Percentiles rank a stretch among this genome's conserved stretches.
Conservation (phyloP, 192 early-diverging fungal genomes). For the Funneliformis geosporum region DNA sequence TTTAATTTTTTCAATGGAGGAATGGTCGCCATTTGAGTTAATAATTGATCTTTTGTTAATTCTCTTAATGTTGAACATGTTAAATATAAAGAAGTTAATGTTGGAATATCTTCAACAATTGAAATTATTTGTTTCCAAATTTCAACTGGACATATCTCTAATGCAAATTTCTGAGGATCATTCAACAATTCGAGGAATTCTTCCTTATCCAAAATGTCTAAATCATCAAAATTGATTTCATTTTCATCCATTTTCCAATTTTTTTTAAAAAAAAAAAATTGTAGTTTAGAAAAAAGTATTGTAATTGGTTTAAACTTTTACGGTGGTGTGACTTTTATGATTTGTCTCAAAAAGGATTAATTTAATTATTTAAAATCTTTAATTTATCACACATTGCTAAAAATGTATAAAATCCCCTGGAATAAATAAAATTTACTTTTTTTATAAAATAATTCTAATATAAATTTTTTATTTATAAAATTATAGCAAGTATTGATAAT, state of each 20-base stretch:
- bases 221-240: slow-evolving; percentile 12
- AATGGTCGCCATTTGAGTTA: neutral
- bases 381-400: no score
- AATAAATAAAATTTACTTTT: no score
- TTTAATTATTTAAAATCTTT: no score
- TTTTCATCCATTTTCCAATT: neutral
- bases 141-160: slow-evolving; percentile 27
- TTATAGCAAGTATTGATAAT: no score
- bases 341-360: no score
- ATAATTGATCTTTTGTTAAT: neutral
- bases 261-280: no score
- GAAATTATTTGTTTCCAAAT: slow-evolving; percentile 25
- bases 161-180: neutral
- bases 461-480: no score
- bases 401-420: no score
- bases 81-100: neutral
- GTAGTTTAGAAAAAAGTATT: no score
- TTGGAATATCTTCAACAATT: neutral
- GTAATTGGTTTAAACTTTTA: no score
- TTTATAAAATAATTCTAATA: no score
- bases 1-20: neutral
- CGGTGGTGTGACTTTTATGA: no score
- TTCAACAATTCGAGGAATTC: neutral
- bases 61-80: neutral
- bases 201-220: slow-evolving; percentile 1